Evolutionary conservation across 2,329 filamentous ascomycete species (phyloP).

Genomic region (Lecanicillium sp.): DNA sequence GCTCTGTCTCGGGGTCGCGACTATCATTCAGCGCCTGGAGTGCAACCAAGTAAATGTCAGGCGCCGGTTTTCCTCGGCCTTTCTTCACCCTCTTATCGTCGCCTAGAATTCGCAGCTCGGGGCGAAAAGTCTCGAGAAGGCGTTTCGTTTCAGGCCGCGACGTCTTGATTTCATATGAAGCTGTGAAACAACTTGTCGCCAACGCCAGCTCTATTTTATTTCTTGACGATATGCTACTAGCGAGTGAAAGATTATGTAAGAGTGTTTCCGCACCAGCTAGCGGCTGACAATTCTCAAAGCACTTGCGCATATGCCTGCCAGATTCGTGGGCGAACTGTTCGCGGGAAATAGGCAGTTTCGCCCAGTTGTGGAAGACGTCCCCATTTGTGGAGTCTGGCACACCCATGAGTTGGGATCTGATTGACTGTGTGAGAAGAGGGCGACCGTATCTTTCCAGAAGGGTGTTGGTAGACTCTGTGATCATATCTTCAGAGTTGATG

Average conservation of each 20-base stretch:
- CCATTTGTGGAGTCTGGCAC: slow-evolving; percentile 39
- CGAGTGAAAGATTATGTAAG: slow-evolving; percentile 33
- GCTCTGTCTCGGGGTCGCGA: slow-evolving; percentile 34
- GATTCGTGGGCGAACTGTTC: slow-evolving; percentile 30
- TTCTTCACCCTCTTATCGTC: slow-evolving; percentile 55
- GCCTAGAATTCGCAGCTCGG: slow-evolving; percentile 49
- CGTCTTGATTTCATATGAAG: slow-evolving; percentile 57
- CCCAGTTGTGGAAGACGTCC: slow-evolving; percentile 59
- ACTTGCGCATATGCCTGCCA: slow-evolving; percentile 14
- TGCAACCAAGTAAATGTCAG: slow-evolving; percentile 65
- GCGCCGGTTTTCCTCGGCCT: slow-evolving; percentile 61
- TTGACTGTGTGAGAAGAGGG: slow-evolving; percentile 52
- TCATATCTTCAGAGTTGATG: slow-evolving; percentile 64
- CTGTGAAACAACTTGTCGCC: slow-evolving; percentile 52
- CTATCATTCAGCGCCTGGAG: slow-evolving; percentile 54
- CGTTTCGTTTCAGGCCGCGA: slow-evolving; percentile 14
- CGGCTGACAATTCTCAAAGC: slow-evolving; percentile 37
- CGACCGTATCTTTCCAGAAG: slow-evolving; percentile 52
- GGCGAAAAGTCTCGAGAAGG: slow-evolving; percentile 34
- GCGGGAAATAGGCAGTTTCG: slow-evolving; percentile 52
- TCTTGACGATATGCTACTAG: slow-evolving; percentile 14
- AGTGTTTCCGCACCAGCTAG: slow-evolving; percentile 55
- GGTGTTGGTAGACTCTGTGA: slow-evolving; percentile 54
- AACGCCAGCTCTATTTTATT: slow-evolving; percentile 49
- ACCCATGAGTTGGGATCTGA: slow-evolving; percentile 64